Evolutionary conservation across 306 rosid species (phyloP), one percentile per base, ranked within the genome.

Genomic region (Cercis canadensis): DNA sequence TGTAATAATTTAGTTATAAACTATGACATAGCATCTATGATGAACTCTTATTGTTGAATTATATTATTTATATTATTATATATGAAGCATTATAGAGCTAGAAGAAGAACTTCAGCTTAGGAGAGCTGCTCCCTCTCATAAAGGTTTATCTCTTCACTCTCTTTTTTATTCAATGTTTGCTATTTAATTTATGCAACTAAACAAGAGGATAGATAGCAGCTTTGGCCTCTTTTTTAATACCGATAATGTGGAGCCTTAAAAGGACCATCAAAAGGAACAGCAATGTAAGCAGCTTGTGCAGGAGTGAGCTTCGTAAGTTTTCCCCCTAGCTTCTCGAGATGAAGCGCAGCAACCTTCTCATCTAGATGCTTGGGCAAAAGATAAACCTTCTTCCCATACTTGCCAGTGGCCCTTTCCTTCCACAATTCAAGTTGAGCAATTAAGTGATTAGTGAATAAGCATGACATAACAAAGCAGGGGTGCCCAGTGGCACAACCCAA

Each of bases 401-500:
- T 86, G 5, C 88, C 90, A 0, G 68, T 29, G 0, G 39, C 11
- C 80, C 40, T 80, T 76, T 86, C 90, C 0, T 78, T 83, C 90
- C 90, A 86, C 40, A 86, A 76, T 80, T 86, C 90, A 14, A 86
- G 88, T 49, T 86, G 90, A 9, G 90, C 90, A 51, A 86, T 86
- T 54, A 86, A 86, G 31, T 86, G 90, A 84, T 86, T 86, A n/a
- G 90, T 86, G 84, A 86, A 86, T 0, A 88, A 86, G 70, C 90
- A 86, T 37, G 90, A 86, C 90, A 86, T 86, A 51, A 86, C 90
- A 24, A 86, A 86, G 66, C 90, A 83, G 11, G 90, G 90, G 88
- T 86, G 90, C 16, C 90, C 90, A 3, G 90, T 86, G 56, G 90
- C 90, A 57, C 90, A 86, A 12, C 90, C 90, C 84, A 86, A 78